Evolutionary conservation across 108 stramenopile genomes (phyloP), one percentile per base, ranked within the genome.

Genomic region (Fragilaria crotonensis): DNA sequence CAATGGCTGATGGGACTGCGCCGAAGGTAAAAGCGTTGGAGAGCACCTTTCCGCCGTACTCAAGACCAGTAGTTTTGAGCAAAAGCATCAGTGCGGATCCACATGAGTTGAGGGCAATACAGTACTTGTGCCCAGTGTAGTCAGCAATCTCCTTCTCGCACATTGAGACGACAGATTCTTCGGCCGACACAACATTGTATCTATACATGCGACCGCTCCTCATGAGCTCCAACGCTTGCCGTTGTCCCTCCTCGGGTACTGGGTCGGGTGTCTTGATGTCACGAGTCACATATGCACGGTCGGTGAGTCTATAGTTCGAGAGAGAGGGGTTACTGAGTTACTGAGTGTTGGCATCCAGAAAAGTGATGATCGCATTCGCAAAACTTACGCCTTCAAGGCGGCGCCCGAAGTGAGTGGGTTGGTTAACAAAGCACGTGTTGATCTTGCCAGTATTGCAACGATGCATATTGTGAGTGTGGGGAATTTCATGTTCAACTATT

Each of bases 21-120:
- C 87, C 87, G 45, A 94, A 94, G 2, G 93, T 94, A 62, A 94
- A 94, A n/a, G 87, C 93, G 59, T 90, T 90, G 55, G 65, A 75
- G 53, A 94, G 67, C n/a, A 94, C 93, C 68, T 90, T 83, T 69
- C 83, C 85, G 5, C 93, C 93, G 4, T 67, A 73, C 54, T 81
- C 36, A 30, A 90, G 64, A 5, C 89, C 93, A 30, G 80, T 83
- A 46, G 80, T 82, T 66, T 84, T 85, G 46, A 94, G 64, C 48
- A 84, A 68, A 57, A 94, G 74, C 79, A 94, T 85, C 47, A 94
- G 72, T 9, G 93, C 93, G 27, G 83, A 85, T 21, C 88, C 89
- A 54, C 93, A 94, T 7, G 83, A 85, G 64, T 94, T 94, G 22
- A 94, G 69, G 7, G 73, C 89, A 20, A 94, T 79, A 26, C 84